Evolutionary conservation across 805 yeast species (phyloP).

Genomic region (Pichia cephalocereana): DNA sequence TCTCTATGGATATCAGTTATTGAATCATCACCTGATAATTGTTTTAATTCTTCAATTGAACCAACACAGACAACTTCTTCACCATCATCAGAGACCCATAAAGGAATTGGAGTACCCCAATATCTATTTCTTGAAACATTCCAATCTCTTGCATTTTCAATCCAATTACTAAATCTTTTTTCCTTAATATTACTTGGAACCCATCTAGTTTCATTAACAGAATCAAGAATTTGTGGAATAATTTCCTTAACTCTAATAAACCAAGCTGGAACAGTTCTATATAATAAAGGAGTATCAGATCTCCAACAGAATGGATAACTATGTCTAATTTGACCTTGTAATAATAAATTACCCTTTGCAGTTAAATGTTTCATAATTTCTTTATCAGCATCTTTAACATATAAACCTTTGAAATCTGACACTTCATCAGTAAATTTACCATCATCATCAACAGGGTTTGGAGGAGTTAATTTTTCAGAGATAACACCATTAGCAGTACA

Average conservation of each 20-base stretch:
- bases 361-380: conserved; percentile 79
- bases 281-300: conserved; percentile 94
- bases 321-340: conserved; percentile 80
- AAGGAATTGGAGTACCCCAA: conserved; percentile 99
- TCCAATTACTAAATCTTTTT: conserved; percentile 96
- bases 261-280: conserved; percentile 98
- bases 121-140: conserved; percentile 95
- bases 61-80: conserved; percentile 92
- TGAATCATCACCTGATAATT: conserved; percentile 71
- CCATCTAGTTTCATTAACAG: conserved; percentile 86
- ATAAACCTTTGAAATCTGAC: conserved; percentile 64
- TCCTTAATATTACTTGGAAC: conserved; percentile 87
- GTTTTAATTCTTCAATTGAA: conserved; percentile 76
- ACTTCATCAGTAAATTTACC: conserved; percentile 80
- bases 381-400: conserved; percentile 94
- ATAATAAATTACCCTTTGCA: conserved; percentile 63
- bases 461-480: conserved; percentile 58
- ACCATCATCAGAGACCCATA: conserved; percentile 93
- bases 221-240: conserved; percentile 80
- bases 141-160: conserved; percentile 99
- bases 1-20: conserved; percentile 94
- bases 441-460: conserved; percentile 90
- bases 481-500: conserved; percentile 72
- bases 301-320: conserved; percentile 99
- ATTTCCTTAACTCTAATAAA: conserved; percentile 83